A percentile compares a stretch with the other conserved stretches of the same genome.
Evolutionary conservation across 2,329 filamentous ascomycete species (phyloP).

Genomic region (Xylariales sp.): DNA sequence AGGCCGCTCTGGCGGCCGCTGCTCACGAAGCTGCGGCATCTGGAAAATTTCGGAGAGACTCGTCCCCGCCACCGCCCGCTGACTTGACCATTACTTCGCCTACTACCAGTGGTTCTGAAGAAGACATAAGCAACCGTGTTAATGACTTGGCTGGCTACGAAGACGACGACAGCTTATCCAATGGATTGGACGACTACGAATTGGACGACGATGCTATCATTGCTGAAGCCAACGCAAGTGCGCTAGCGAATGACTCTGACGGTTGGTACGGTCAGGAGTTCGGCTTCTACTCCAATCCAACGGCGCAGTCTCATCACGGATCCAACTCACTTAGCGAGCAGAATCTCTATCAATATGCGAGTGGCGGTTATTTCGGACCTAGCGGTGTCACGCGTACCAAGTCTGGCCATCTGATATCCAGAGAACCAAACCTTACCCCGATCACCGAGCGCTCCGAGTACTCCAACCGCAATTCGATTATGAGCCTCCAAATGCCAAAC

Average conservation of each 20-base stretch:
- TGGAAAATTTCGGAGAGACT: conserved; percentile 66
- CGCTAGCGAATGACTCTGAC: conserved; percentile 84
- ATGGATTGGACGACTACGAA: conserved; percentile 55
- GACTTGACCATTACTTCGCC: conserved; percentile 32
- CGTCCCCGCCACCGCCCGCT: conserved; percentile 34
- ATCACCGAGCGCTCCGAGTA: conserved; percentile 96
- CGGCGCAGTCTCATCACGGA: conserved; percentile 22
- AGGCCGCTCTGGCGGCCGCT: conserved; percentile 78
- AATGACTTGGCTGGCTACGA: conserved; percentile 43
- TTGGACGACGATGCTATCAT: conserved; percentile 88
- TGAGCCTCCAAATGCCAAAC: conserved; percentile 59
- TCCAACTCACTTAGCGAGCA: conserved; percentile 27
- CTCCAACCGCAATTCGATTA: conserved; percentile 87
- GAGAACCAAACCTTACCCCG: conserved; percentile 88
- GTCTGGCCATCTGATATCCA: conserved; percentile 69
- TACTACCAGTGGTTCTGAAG: conserved; percentile 22
- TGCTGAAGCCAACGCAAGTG: conserved; percentile 90
- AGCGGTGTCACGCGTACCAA: conserved; percentile 64
- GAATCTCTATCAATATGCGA: conserved; percentile 52
- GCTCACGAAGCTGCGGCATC: conserved; percentile 71
- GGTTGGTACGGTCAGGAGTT: conserved; percentile 97
- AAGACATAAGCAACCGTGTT: conserved; percentile 18
- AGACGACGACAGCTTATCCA: conserved; percentile 53
- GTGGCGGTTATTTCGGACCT: conserved; percentile 88
- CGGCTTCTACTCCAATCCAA: conserved; percentile 77